Evolutionary conservation across 169 alveolate genomes (phyloP).

Genomic region (Plasmodium gaboni): DNA sequence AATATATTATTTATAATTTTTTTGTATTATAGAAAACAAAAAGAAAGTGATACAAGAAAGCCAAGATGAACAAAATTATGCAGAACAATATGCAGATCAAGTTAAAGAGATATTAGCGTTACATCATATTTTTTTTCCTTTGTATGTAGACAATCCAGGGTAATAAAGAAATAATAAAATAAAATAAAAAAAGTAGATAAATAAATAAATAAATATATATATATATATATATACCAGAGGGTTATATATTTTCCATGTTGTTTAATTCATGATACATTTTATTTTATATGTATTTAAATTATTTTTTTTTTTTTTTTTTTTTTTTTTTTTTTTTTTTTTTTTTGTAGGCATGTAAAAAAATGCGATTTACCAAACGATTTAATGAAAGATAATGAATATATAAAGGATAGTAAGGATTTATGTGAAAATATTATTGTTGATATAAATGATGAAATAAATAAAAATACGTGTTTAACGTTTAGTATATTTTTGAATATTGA

Average conservation of each 20-base stretch:
- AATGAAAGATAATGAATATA: slow-evolving; percentile 21
- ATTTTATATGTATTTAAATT: not conserved
- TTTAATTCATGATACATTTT: not conserved
- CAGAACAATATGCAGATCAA: slow-evolving; percentile 35
- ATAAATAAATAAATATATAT: too few relatives aligned
- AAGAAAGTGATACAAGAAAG: slow-evolving; percentile 7
- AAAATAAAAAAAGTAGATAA: not conserved
- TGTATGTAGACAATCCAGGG: slow-evolving; percentile 61
- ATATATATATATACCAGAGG: not conserved
- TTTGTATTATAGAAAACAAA: slow-evolving; percentile 19
- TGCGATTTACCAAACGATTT: slow-evolving; percentile 36
- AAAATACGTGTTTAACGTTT: slow-evolving; percentile 13
- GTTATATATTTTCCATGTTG: too few relatives aligned
- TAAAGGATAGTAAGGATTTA: slow-evolving; percentile 20
- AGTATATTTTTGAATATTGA: slow-evolving; percentile 44
- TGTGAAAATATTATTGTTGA: slow-evolving; percentile 10
- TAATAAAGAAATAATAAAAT: not conserved
- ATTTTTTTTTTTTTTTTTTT: not conserved
- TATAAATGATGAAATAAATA: slow-evolving; percentile 62
- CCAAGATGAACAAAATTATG: slow-evolving; percentile 23
- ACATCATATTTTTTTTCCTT: slow-evolving; percentile 61
- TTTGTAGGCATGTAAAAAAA: slow-evolving; percentile 34
- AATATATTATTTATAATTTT: not conserved
- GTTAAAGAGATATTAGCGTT: slow-evolving; percentile 56
- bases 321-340: not conserved